phyloP scores from a whole-genome alignment of 164 flowering plant genomes.

The Chimonanthus salicifolius region DNA sequence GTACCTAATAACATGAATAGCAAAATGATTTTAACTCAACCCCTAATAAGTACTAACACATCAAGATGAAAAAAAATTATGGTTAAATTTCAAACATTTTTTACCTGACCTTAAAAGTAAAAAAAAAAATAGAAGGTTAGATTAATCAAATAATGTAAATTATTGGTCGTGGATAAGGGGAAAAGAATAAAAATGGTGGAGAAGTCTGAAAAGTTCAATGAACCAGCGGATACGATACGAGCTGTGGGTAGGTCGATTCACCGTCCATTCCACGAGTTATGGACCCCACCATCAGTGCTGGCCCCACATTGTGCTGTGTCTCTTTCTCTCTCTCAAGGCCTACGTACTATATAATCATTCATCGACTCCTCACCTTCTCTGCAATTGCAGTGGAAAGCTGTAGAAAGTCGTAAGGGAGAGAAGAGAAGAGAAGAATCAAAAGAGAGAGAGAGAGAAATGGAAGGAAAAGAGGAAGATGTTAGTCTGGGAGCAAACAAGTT shows the following conservation, averaged over 20 bases:
- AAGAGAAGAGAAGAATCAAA: conserved; percentile 9
- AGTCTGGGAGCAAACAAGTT: conserved; percentile 27
- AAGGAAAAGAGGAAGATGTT: conserved; percentile 29
- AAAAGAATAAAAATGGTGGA: no score
- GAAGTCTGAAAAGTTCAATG: no score
- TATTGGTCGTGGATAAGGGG: no score
- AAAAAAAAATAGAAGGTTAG: no score
- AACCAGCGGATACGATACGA: no score
- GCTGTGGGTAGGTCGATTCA: conserved; percentile 3
- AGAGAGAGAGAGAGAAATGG: conserved; percentile 13
- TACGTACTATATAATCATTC: background rate
- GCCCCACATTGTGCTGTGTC: background rate
- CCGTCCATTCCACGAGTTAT: background rate
- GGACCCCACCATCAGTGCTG: background rate
- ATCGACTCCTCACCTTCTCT: background rate
- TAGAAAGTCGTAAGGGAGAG: background rate
- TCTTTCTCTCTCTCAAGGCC: background rate
- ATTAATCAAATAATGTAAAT: no score
- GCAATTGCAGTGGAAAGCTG: background rate
- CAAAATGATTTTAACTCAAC: no score
- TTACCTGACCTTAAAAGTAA: no score
- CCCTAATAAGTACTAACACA: no score
- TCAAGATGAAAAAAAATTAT: no score
- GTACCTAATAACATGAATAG: no score
- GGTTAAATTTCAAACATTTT: no score